Conservation (phyloP, 2,329 filamentous ascomycete genomes). For the Xylaria hypoxylon region DNA sequence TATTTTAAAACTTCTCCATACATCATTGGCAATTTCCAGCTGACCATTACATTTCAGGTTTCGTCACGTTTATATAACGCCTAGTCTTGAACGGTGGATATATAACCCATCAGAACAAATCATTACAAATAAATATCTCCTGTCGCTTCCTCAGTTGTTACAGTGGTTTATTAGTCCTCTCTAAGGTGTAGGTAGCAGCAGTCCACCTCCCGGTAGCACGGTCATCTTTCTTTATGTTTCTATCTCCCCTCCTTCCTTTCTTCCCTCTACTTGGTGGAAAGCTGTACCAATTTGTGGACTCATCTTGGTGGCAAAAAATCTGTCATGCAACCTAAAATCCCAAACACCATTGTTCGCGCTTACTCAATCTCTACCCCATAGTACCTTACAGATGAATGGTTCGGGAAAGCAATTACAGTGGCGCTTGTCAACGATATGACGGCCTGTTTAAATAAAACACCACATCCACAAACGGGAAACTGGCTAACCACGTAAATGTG, state of each 20-base stretch:
- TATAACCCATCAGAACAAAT: constrained; percentile 19
- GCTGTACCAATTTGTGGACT: not conserved
- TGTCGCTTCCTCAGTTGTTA: constrained; percentile 12
- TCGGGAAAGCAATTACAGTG: constrained; percentile 14
- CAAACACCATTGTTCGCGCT: constrained; percentile 21
- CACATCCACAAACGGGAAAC: constrained; percentile 36
- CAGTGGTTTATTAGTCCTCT: constrained; percentile 12
- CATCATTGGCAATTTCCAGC: constrained; percentile 20
- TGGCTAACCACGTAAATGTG: constrained; percentile 36
- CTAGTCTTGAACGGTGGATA: constrained; percentile 9
- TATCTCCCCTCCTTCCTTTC: not conserved
- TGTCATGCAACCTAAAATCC: constrained; percentile 6
- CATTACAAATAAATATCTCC: constrained; percentile 13
- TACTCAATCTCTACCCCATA: constrained; percentile 25
- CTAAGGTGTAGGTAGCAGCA: constrained; percentile 34
- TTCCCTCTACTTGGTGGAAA: constrained; percentile 5
- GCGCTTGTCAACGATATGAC: constrained; percentile 43
- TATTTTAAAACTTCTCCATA: constrained; percentile 12
- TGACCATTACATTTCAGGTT: constrained; percentile 27
- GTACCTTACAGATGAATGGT: constrained; percentile 24
- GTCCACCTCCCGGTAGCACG: constrained; percentile 7
- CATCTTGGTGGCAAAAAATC: constrained; percentile 11
- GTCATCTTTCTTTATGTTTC: constrained; percentile 14
- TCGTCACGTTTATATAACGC: constrained; percentile 18
- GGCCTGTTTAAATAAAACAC: constrained; percentile 41